Conservation (phyloP, 2,329 filamentous ascomycete species). For the Penicillium concentricum region DNA sequence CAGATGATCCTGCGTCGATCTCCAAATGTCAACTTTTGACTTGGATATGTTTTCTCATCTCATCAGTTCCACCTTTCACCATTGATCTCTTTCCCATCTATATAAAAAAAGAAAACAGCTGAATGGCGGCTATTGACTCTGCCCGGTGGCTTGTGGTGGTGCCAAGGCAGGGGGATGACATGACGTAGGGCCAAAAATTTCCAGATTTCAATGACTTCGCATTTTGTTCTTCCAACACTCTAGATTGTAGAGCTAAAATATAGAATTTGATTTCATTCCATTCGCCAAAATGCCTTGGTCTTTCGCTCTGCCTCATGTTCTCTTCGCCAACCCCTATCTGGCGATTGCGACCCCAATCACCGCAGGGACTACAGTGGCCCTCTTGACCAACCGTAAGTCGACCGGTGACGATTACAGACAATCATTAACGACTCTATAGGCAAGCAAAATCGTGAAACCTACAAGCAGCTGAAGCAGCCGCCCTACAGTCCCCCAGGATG, state of each 20-base stretch:
- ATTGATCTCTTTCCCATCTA: not conserved
- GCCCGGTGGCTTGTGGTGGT: not conserved
- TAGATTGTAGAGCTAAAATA: not conserved
- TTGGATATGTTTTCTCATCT: too few relatives aligned
- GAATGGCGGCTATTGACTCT: not conserved
- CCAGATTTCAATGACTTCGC: not conserved
- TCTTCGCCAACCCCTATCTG: conserved; percentile 28
- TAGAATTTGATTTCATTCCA: not conserved
- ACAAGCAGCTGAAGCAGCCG: conserved; percentile 45
- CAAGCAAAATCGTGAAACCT: conserved; percentile 37
- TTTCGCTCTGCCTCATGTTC: conserved; percentile 29
- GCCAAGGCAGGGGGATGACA: not conserved
- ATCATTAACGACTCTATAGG: conserved; percentile 47
- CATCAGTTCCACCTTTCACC: too few relatives aligned
- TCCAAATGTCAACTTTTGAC: too few relatives aligned
- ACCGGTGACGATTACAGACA: not conserved
- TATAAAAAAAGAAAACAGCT: not conserved
- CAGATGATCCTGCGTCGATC: too few relatives aligned
- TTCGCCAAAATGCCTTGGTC: conserved; percentile 30
- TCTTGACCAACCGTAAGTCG: conserved; percentile 31
- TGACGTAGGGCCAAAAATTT: not conserved
- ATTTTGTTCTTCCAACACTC: not conserved
- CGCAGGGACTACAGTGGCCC: conserved; percentile 23
- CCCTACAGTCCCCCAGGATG: conserved; percentile 56
- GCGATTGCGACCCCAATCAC: conserved; percentile 33